Evolutionary conservation across 768 basidiomycete genomes (phyloP).

Genomic region (Boletus insuetus): DNA sequence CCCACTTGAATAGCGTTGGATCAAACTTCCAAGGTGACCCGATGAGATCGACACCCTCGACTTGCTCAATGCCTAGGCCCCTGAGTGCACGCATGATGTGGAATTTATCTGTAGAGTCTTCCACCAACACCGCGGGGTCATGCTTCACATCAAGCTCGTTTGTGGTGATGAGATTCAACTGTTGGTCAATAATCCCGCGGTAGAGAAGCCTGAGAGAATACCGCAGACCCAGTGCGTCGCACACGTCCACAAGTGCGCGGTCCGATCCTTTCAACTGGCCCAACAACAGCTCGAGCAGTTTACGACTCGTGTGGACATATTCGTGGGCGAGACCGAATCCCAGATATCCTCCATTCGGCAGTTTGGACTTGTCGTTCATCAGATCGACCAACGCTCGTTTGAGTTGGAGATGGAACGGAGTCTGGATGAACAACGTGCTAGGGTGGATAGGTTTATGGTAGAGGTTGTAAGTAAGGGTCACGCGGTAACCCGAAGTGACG

Average conservation of each 20-base stretch:
- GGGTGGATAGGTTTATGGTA: not conserved
- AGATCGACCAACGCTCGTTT: not conserved
- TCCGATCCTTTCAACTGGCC: constrained; percentile 10
- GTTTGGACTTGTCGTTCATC: not conserved
- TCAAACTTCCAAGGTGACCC: too few relatives aligned
- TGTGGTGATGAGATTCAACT: too few relatives aligned
- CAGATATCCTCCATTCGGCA: constrained; percentile 9
- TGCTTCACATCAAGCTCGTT: too few relatives aligned
- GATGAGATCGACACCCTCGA: too few relatives aligned
- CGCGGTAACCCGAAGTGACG: constrained; percentile 40
- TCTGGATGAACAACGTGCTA: not conserved
- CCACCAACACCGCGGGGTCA: too few relatives aligned
- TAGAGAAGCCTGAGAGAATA: constrained; percentile 8
- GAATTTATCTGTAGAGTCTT: too few relatives aligned
- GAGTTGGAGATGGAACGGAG: not conserved
- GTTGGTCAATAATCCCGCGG: too few relatives aligned
- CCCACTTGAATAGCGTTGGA: too few relatives aligned
- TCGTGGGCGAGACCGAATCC: constrained; percentile 17
- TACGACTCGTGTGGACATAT: constrained; percentile 1
- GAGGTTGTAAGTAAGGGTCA: constrained; percentile 47
- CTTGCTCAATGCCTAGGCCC: too few relatives aligned
- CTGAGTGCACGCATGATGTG: too few relatives aligned
- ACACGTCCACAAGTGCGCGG: constrained; percentile 5
- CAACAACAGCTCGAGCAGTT: not conserved
- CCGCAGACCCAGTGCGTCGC: constrained; percentile 1